phyloP scores from a whole-genome alignment of 78 protist species.

The Guillardia theta region DNA sequence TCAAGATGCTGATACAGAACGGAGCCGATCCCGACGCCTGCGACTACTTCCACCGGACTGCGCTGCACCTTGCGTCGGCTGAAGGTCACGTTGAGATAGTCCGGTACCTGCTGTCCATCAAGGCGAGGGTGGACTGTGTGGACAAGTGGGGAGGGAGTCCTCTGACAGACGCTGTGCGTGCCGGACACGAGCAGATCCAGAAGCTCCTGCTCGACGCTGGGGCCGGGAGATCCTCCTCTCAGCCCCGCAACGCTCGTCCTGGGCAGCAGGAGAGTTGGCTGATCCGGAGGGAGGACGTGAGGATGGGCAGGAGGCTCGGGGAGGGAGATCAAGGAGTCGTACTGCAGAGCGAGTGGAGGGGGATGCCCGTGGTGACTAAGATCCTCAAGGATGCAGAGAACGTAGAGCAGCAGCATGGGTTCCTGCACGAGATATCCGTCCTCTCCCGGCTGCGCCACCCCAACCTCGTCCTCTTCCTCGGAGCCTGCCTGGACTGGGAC shows the following conservation, averaged over 20 bases:
- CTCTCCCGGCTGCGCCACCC: conserved; percentile 9
- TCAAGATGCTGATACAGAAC: not conserved
- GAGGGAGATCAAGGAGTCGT: not conserved
- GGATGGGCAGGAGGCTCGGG: not conserved
- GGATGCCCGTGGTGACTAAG: not conserved
- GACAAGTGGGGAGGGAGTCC: not conserved
- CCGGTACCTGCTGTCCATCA: not conserved
- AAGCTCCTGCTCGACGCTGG: not conserved
- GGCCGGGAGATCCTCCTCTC: not conserved
- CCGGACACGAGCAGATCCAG: not conserved
- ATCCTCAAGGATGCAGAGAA: not conserved
- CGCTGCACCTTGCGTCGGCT: conserved; percentile 63
- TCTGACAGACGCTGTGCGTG: not conserved
- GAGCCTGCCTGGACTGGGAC: not conserved
- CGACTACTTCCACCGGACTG: not conserved
- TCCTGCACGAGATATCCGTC: not conserved
- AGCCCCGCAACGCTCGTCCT: too few relatives aligned
- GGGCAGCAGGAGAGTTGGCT: not conserved
- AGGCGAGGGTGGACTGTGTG: not conserved
- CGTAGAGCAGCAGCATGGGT: not conserved
- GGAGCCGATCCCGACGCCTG: not conserved
- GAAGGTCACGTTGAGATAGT: conserved; percentile 68
- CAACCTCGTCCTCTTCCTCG: conserved; percentile 41
- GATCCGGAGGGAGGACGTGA: not conserved
- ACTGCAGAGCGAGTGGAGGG: not conserved